Conservation (phyloP, 805 yeast genomes). For the Zygosaccharomyces bisporus region DNA sequence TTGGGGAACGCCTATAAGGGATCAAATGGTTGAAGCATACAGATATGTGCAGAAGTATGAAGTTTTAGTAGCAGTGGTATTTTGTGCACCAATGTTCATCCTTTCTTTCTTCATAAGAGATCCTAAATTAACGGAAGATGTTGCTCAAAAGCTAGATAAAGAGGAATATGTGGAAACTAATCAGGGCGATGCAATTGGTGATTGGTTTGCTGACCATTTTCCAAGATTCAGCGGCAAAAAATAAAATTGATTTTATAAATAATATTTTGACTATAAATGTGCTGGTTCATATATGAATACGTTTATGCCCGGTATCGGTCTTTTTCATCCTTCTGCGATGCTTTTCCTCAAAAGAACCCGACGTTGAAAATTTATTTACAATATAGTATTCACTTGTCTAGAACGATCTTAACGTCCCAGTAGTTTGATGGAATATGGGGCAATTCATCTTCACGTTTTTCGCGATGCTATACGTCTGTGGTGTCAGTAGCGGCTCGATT, state of each 20-base stretch:
- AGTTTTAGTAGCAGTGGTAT: slow-evolving; percentile 47
- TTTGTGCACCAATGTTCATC: slow-evolving; percentile 41
- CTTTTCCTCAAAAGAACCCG: too few species aligned
- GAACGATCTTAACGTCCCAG: too few species aligned
- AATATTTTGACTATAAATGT: background rate
- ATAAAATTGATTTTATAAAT: slow-evolving; percentile 9
- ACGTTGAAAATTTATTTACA: too few species aligned
- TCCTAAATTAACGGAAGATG: slow-evolving; percentile 39
- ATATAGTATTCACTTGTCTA: too few species aligned
- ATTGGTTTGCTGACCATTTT: slow-evolving; percentile 13
- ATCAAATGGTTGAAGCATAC: slow-evolving; percentile 51
- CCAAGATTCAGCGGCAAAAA: slow-evolving; percentile 8
- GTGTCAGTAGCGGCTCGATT: too few species aligned
- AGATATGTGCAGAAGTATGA: slow-evolving; percentile 50
- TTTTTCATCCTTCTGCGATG: too few species aligned
- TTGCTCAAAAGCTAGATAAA: slow-evolving; percentile 25
- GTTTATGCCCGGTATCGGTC: background rate
- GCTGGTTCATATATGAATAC: background rate
- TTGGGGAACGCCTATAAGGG: slow-evolving; percentile 58
- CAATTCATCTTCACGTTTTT: too few species aligned
- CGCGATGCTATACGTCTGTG: too few species aligned
- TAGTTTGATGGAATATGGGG: too few species aligned
- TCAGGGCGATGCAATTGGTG: slow-evolving; percentile 20
- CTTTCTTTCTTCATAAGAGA: slow-evolving; percentile 49
- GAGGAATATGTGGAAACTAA: slow-evolving; percentile 22